Conservation (phyloP, 2,329 filamentous ascomycete genomes). For the Penicillium sp. region DNA sequence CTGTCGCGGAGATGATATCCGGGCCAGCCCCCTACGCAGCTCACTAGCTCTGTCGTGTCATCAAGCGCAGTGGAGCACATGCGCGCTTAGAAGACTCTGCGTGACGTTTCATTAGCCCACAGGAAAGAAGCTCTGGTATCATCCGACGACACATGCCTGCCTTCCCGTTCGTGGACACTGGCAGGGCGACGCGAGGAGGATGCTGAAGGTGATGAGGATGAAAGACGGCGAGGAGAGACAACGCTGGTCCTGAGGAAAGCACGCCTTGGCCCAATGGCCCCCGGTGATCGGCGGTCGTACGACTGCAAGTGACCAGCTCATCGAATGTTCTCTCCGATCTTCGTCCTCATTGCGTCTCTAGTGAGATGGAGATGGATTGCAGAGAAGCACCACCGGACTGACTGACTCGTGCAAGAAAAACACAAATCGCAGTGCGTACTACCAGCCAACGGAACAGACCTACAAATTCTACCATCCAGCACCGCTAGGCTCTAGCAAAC, state of each 20-base stretch:
- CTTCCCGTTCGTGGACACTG: not conserved
- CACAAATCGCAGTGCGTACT: not conserved
- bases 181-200: not conserved
- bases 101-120: not conserved
- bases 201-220: not conserved
- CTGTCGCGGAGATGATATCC: constrained; percentile 32
- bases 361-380: not conserved
- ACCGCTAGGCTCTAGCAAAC: not conserved
- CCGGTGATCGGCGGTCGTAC: not conserved
- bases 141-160: too few relatives aligned
- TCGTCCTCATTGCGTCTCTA: not conserved
- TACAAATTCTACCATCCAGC: not conserved
- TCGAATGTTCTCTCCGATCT: not conserved
- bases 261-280: too few relatives aligned
- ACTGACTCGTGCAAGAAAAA: not conserved
- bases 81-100: not conserved
- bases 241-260: not conserved
- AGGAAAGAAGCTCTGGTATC: too few relatives aligned
- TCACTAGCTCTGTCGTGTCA: too few relatives aligned
- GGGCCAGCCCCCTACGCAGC: constrained; percentile 13
- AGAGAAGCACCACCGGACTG: not conserved
- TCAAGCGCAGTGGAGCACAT: constrained; percentile 19
- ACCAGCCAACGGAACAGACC: not conserved
- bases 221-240: not conserved
- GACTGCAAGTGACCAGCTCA: not conserved